These are phyloP conservation scores for Saksenaea oblongispora DNA, from an alignment of 371 early-diverging fungal species.

Conservation along the genomic window DNA sequence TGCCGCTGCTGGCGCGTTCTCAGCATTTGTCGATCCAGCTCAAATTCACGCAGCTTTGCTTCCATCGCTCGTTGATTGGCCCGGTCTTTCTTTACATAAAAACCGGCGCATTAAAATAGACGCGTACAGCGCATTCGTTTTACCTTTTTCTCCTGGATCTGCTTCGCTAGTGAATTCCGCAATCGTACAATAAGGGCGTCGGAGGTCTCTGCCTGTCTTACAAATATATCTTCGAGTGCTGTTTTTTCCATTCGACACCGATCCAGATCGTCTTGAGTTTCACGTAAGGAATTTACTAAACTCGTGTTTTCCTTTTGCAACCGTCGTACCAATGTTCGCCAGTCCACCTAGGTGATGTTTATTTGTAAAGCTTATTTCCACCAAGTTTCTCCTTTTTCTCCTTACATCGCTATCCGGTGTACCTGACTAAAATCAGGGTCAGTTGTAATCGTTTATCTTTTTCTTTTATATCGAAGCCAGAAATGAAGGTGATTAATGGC, in stretches of 20 bases:
- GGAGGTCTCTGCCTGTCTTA: not conserved
- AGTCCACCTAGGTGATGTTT: conserved; percentile 10
- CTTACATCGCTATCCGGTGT: not conserved
- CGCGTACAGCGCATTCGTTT: too few relatives aligned
- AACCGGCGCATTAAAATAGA: not conserved
- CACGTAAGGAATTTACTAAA: conserved; percentile 2
- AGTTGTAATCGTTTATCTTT: not conserved
- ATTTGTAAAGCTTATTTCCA: not conserved
- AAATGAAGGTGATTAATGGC: not conserved
- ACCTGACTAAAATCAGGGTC: not conserved
- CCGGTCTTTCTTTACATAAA: not conserved
- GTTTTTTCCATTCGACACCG: conserved; percentile 1
- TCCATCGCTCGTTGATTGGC: not conserved
- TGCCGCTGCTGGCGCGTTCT: not conserved
- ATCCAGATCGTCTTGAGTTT: conserved; percentile 3
- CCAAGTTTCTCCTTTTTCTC: not conserved
- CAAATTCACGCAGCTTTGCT: not conserved
- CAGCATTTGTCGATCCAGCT: not conserved
- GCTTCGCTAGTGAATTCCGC: not conserved
- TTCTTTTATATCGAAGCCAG: not conserved
- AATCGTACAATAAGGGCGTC: not conserved
- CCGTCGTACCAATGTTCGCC: conserved; percentile 14
- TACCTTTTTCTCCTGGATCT: conserved; percentile 2
- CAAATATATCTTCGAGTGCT: not conserved
- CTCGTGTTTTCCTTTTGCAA: conserved; percentile 15